A percentile compares a stretch with the other conserved stretches of the same genome.
Evolutionary conservation across 257 asterid species (phyloP).

Genomic region (Rauvolfia tetraphylla): DNA sequence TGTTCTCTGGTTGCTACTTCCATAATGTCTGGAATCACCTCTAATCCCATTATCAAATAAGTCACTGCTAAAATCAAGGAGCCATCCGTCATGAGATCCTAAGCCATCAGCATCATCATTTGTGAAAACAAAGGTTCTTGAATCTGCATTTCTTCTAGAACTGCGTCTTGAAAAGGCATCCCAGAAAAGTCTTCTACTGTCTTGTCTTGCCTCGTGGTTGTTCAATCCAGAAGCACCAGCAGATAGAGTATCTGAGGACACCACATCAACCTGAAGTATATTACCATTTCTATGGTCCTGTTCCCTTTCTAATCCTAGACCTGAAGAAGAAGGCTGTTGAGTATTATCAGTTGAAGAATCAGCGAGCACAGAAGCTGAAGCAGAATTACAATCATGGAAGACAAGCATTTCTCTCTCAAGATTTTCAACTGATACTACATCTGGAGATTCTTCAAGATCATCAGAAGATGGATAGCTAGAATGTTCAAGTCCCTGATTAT

Average conservation of each 20-base stretch:
- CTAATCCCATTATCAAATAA: slow-evolving; percentile 49
- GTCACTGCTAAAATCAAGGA: slow-evolving; percentile 54
- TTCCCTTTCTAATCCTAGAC: slow-evolving; percentile 61
- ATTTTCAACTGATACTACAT: slow-evolving; percentile 52
- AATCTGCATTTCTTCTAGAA: slow-evolving; percentile 60
- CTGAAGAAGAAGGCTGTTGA: slow-evolving; percentile 42
- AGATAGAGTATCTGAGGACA: slow-evolving; percentile 43
- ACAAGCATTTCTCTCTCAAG: slow-evolving; percentile 45
- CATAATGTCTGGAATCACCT: slow-evolving; percentile 43
- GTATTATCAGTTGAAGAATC: slow-evolving; percentile 43
- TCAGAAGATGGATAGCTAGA: slow-evolving; percentile 26
- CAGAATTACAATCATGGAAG: slow-evolving; percentile 51
- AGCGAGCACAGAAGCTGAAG: slow-evolving; percentile 42
- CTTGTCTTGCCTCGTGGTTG: slow-evolving; percentile 55
- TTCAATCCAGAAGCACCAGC: slow-evolving; percentile 54
- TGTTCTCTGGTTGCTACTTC: slow-evolving; percentile 37
- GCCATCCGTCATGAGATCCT: slow-evolving; percentile 56
- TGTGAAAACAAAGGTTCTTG: slow-evolving; percentile 40
- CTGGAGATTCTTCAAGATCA: slow-evolving; percentile 38
- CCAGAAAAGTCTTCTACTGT: slow-evolving; percentile 84
- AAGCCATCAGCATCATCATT: slow-evolving; percentile 46
- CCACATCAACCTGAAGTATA: slow-evolving; percentile 50
- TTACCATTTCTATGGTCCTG: slow-evolving; percentile 43
- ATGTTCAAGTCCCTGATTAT: slow-evolving; percentile 26
- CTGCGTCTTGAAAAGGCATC: slow-evolving; percentile 76